These are phyloP conservation scores for Apiospora koreana DNA, from an alignment of 2,329 filamentous ascomycete species.

Conservation along the genomic window DNA sequence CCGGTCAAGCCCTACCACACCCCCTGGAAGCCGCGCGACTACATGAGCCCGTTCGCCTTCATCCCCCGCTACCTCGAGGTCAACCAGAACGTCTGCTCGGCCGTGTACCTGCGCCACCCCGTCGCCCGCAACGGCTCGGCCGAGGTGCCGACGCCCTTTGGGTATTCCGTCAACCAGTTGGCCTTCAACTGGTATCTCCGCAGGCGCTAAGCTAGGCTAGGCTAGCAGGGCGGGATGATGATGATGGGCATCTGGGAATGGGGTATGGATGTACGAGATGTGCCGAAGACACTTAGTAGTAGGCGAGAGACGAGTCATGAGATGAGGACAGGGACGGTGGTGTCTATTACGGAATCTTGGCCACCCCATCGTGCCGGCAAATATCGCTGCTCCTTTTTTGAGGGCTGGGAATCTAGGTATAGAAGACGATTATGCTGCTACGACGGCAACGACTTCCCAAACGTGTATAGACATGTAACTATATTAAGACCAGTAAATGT, in stretches of 20 bases:
- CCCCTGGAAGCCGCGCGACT: constrained; percentile 85
- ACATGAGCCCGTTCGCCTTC: constrained; percentile 90
- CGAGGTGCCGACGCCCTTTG: constrained; percentile 85
- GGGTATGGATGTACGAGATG: background rate
- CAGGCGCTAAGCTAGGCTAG: constrained; percentile 58
- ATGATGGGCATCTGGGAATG: background rate
- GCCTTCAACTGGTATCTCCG: constrained; percentile 95
- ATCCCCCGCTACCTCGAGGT: constrained; percentile 96
- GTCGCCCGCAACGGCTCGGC: constrained; percentile 80
- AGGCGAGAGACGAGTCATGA: background rate
- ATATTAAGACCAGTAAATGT: constrained; percentile 2
- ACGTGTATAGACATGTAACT: constrained; percentile 9
- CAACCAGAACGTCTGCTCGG: constrained; percentile 94
- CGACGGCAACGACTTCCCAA: background rate
- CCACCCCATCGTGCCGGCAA: background rate
- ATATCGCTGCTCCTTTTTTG: constrained; percentile 1
- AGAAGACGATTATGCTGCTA: background rate
- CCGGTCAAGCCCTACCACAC: constrained; percentile 80
- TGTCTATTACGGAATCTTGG: background rate
- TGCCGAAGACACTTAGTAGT: background rate
- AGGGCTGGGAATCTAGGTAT: background rate
- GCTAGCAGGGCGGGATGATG: background rate
- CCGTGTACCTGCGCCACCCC: constrained; percentile 92
- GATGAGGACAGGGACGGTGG: background rate
- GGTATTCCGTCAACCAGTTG: constrained; percentile 68